Percentiles rank a stretch among this genome's conserved stretches.
Evolutionary conservation across 1,284 basidiomycete species (phyloP).

Genomic region (Dichomitus squalens): DNA sequence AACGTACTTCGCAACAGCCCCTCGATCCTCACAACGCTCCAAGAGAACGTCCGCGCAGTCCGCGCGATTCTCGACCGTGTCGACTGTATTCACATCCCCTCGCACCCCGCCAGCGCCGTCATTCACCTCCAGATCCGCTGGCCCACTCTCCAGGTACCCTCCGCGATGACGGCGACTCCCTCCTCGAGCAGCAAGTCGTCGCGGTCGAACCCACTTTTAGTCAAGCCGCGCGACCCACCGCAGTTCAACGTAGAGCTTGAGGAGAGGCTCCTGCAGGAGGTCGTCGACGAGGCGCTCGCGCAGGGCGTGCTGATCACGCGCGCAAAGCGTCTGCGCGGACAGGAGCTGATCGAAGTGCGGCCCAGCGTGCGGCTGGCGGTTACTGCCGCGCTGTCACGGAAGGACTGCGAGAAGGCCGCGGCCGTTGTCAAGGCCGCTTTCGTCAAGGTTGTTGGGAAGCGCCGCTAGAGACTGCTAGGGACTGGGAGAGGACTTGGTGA

Average conservation of each 20-base stretch:
- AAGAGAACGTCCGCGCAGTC: conserved; percentile 80
- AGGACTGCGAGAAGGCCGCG: conserved; percentile 91
- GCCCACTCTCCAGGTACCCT: conserved; percentile 38
- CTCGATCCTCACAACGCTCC: conserved; percentile 73
- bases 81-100: conserved; percentile 83
- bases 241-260: conserved; percentile 69
- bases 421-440: conserved; percentile 75
- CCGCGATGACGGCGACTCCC: conserved; percentile 19
- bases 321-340: conserved; percentile 78
- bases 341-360: conserved; percentile 81
- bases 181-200: conserved; percentile 39
- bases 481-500: background rate
- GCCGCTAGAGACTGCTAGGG: conserved; percentile 33
- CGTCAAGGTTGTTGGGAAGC: conserved; percentile 65
- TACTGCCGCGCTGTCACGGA: conserved; percentile 77
- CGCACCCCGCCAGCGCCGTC: conserved; percentile 83
- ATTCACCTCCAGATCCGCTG: conserved; percentile 80
- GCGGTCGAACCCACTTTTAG: conserved; percentile 43
- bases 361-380: conserved; percentile 90
- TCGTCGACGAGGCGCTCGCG: conserved; percentile 80
- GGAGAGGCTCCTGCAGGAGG: conserved; percentile 81
- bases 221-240: conserved; percentile 44
- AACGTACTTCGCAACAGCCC: conserved; percentile 76
- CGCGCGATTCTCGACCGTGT: conserved; percentile 80
- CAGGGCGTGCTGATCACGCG: conserved; percentile 85